phyloP scores from a whole-genome alignment of 306 rosid species.

The Vigna angularis region DNA sequence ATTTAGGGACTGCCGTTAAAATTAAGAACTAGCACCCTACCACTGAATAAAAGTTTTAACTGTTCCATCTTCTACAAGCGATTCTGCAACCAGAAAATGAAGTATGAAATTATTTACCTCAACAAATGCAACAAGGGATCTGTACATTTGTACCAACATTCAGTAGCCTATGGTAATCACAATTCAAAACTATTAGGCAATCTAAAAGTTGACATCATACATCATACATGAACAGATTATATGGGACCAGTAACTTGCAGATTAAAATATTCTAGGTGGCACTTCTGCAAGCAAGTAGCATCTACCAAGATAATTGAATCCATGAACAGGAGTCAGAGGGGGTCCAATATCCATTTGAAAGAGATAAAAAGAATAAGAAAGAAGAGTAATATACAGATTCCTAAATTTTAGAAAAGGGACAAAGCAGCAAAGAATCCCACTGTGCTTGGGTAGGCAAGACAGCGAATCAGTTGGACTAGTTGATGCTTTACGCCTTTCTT shows the following conservation, averaged over 20 bases:
- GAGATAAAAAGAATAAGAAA: conserved; percentile 41
- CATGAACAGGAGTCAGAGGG: conserved; percentile 32
- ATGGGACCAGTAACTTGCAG: conserved; percentile 43
- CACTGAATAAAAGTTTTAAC: conserved; percentile 28
- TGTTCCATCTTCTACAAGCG: conserved; percentile 38
- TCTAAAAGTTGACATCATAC: conserved; percentile 38
- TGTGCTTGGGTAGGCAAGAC: conserved; percentile 50
- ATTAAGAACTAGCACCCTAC: conserved; percentile 12
- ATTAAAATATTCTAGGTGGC: conserved; percentile 42
- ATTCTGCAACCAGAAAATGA: conserved; percentile 19
- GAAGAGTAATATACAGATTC: conserved; percentile 46
- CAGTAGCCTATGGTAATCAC: conserved; percentile 38
- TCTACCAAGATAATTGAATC: conserved; percentile 43
- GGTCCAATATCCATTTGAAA: conserved; percentile 48
- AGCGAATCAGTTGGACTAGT: conserved; percentile 39
- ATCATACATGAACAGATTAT: conserved; percentile 43
- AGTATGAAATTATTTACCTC: conserved; percentile 36
- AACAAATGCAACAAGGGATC: conserved; percentile 41
- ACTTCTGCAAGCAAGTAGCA: conserved; percentile 49
- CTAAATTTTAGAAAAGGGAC: conserved; percentile 42
- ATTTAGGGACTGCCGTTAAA: conserved; percentile 28
- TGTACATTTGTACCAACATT: conserved; percentile 24
- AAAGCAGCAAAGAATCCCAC: conserved; percentile 48
- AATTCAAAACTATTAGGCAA: conserved; percentile 37
- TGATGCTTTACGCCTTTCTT: conserved; percentile 48